Evolutionary conservation across 2,329 filamentous ascomycete species (phyloP).

Genomic region (Penicillium psychrosexuale): DNA sequence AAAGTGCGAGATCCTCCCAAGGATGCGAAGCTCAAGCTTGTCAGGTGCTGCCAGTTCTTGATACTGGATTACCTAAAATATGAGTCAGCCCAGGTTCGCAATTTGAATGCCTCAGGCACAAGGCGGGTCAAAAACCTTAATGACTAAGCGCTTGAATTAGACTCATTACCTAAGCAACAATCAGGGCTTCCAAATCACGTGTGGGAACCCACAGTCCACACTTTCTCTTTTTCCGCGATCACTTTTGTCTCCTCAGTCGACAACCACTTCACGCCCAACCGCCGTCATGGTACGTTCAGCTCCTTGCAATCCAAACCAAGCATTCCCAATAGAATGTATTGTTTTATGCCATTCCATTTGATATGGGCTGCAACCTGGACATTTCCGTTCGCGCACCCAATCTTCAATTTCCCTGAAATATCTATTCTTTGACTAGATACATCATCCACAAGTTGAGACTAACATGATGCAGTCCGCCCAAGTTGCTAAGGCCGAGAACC

Average conservation of each 20-base stretch:
- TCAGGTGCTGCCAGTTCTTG: conserved; percentile 8
- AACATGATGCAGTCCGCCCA: conserved; percentile 59
- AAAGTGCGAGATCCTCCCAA: conserved; percentile 15
- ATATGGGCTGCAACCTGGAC: neutral
- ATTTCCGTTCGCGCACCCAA: neutral
- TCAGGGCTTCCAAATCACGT: conserved; percentile 12
- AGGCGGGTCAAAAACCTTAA: too few species aligned
- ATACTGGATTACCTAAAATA: conserved; percentile 3
- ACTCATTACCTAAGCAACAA: neutral
- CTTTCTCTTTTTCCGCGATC: conserved; percentile 34
- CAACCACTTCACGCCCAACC: conserved; percentile 42
- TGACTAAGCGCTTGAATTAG: neutral
- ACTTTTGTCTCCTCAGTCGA: conserved; percentile 33
- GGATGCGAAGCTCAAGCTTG: conserved; percentile 21
- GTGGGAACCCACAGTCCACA: conserved; percentile 32
- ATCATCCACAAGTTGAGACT: conserved; percentile 12
- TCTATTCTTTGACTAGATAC: conserved; percentile 10
- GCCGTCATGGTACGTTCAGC: conserved; percentile 51
- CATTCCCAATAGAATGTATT: neutral
- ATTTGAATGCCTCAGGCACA: neutral
- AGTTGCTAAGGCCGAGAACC: conserved; percentile 79
- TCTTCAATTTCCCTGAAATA: conserved; percentile 8
- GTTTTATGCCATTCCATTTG: neutral
- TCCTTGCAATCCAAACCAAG: neutral
- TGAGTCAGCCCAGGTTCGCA: neutral